Evolutionary conservation across 208 protist species (phyloP).

Genomic region (Zelonia costaricensis): DNA sequence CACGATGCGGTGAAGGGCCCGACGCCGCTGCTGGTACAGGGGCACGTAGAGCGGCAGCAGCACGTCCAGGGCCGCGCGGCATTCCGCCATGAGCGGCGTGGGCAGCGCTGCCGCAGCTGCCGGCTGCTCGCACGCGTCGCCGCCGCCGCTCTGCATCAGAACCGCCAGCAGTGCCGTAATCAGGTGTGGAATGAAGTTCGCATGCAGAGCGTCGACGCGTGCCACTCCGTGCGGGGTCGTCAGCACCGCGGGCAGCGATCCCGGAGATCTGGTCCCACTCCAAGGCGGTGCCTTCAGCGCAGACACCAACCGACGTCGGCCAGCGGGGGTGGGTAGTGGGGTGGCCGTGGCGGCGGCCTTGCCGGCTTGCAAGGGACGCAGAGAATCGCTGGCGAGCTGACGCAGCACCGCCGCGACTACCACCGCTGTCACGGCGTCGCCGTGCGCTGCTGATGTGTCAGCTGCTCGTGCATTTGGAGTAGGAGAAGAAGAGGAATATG

Average conservation of each 20-base stretch:
- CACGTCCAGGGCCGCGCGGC: conserved; percentile 5
- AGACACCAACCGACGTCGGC: too few relatives aligned
- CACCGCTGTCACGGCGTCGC: too few relatives aligned
- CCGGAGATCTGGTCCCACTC: too few relatives aligned
- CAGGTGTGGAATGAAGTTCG: conserved; percentile 15
- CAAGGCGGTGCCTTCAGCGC: too few relatives aligned
- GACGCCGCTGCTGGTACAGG: not conserved
- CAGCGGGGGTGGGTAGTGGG: too few relatives aligned
- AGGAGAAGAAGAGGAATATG: too few relatives aligned
- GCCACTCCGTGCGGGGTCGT: conserved; percentile 2
- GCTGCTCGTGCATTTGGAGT: too few relatives aligned
- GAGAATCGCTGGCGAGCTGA: too few relatives aligned
- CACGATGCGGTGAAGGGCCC: not conserved
- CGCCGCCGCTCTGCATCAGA: not conserved
- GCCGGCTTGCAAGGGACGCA: too few relatives aligned
- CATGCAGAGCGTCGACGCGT: conserved; percentile 18
- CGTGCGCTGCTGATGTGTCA: too few relatives aligned
- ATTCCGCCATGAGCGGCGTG: not conserved
- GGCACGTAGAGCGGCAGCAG: conserved; percentile 15
- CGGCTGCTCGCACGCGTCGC: not conserved
- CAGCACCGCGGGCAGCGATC: conserved; percentile 18
- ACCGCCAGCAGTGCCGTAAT: conserved; percentile 11
- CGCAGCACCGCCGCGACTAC: too few relatives aligned
- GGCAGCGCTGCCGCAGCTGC: not conserved
- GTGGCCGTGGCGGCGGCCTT: too few relatives aligned